Evolutionary conservation across 306 rosid genomes (phyloP).

Genomic region (Quercus gilva): DNA sequence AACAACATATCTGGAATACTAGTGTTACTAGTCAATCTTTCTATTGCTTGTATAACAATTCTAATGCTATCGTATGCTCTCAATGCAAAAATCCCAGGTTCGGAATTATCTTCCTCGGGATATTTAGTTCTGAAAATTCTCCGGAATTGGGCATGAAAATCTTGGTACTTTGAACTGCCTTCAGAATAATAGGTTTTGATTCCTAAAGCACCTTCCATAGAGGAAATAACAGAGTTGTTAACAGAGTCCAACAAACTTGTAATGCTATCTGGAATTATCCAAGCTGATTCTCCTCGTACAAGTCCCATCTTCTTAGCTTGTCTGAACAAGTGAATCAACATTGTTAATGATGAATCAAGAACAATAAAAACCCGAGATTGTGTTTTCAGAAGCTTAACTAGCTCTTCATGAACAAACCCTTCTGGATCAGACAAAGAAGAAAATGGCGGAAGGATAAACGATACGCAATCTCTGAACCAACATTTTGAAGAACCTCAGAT

Average conservation of each 20-base stretch:
- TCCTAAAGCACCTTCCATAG: constrained; percentile 67
- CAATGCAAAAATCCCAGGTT: constrained; percentile 55
- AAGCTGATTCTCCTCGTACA: constrained; percentile 46
- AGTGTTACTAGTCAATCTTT: constrained; percentile 15
- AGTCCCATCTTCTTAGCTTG: constrained; percentile 55
- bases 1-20: constrained; percentile 13
- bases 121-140: constrained; percentile 23
- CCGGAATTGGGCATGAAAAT: constrained; percentile 38
- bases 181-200: constrained; percentile 49
- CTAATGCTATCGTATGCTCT: constrained; percentile 61
- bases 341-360: constrained; percentile 51
- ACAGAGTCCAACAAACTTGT: constrained; percentile 46
- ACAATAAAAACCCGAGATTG: constrained; percentile 58
- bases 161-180: constrained; percentile 25
- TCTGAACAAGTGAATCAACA: constrained; percentile 44
- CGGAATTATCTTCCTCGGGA: constrained; percentile 43
- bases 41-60: constrained; percentile 41
- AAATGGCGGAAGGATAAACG: constrained; percentile 47
- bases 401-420: constrained; percentile 46
- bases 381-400: constrained; percentile 29
- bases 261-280: constrained; percentile 63
- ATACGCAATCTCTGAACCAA: constrained; percentile 47
- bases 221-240: constrained; percentile 40
- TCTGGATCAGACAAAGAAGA: constrained; percentile 46
- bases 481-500: constrained; percentile 52